Evolutionary conservation across 495 filamentous ascomycete species (phyloP).

Genomic region (Trichoderma virens): DNA sequence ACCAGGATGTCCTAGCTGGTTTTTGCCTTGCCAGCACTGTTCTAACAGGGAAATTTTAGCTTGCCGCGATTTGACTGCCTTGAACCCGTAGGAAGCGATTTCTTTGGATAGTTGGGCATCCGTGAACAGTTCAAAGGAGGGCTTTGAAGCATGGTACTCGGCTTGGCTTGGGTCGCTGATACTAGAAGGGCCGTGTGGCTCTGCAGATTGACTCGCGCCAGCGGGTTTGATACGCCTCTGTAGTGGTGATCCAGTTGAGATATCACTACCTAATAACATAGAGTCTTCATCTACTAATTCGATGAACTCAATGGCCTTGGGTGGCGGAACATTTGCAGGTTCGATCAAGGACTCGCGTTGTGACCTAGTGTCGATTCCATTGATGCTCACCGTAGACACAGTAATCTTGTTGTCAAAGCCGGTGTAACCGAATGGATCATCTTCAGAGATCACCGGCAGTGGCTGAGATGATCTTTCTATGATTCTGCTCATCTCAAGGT

Average conservation of each 20-base stretch:
- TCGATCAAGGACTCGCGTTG: neutral
- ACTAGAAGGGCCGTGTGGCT: neutral
- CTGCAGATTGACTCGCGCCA: neutral
- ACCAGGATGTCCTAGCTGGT: neutral
- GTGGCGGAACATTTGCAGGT: neutral
- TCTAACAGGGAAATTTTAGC: slow-evolving; percentile 66
- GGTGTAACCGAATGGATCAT: slow-evolving; percentile 8
- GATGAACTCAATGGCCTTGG: neutral
- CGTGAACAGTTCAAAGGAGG: slow-evolving; percentile 49
- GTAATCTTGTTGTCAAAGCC: neutral
- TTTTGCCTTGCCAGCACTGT: slow-evolving; percentile 60
- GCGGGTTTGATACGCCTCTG: neutral
- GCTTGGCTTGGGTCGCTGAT: neutral
- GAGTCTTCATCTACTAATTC: neutral
- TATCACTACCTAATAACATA: neutral
- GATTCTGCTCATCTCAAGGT: slow-evolving; percentile 50
- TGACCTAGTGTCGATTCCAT: neutral
- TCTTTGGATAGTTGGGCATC: slow-evolving; percentile 56
- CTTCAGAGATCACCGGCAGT: slow-evolving; percentile 8
- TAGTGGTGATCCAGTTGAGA: neutral
- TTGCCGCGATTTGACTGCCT: slow-evolving; percentile 59
- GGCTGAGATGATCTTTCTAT: slow-evolving; percentile 33
- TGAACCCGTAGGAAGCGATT: slow-evolving; percentile 63
- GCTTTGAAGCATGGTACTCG: neutral
- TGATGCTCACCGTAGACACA: neutral